Evolutionary conservation across 2,329 filamentous ascomycete genomes (phyloP).

Genomic region (Cyphellophora europaea): DNA sequence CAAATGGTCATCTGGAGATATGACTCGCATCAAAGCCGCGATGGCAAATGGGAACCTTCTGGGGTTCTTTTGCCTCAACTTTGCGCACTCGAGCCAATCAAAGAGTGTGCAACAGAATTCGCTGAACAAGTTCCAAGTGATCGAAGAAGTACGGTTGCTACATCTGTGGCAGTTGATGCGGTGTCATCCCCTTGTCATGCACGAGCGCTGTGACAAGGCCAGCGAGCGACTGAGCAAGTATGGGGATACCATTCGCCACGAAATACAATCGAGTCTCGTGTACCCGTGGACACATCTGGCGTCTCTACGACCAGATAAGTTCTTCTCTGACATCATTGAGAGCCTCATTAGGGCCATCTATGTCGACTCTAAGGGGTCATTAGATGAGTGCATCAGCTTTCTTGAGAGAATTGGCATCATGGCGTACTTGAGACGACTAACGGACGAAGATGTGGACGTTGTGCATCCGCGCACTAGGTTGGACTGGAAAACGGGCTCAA

Average conservation of each 20-base stretch:
- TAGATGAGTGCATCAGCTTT: too few relatives aligned
- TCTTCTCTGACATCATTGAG: conserved; percentile 78
- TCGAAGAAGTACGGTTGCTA: conserved; percentile 17
- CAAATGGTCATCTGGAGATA: conserved; percentile 42
- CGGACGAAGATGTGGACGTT: too few relatives aligned
- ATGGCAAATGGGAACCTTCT: conserved; percentile 75
- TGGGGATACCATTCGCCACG: conserved; percentile 40
- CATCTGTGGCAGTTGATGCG: conserved; percentile 10
- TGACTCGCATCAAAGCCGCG: conserved; percentile 68
- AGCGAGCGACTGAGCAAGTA: conserved; percentile 5
- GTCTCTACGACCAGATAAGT: conserved; percentile 59
- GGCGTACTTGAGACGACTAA: too few relatives aligned
- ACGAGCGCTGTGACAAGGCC: too few relatives aligned
- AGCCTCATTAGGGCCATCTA: conserved; percentile 72
- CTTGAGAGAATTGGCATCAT: too few relatives aligned
- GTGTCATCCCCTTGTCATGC: too few relatives aligned
- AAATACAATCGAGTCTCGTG: conserved; percentile 38
- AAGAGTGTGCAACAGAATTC: conserved; percentile 4
- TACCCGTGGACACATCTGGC: conserved; percentile 74
- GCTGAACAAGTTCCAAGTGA: conserved; percentile 16
- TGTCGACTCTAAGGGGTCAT: too few relatives aligned
- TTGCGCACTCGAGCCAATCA: conserved; percentile 54
- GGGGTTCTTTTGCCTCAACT: too few relatives aligned
- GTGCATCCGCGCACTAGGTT: too few relatives aligned
- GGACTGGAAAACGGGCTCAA: too few relatives aligned